Conservation (phyloP, 2,329 filamentous ascomycete genomes). For the Fonsecaea monophora region DNA sequence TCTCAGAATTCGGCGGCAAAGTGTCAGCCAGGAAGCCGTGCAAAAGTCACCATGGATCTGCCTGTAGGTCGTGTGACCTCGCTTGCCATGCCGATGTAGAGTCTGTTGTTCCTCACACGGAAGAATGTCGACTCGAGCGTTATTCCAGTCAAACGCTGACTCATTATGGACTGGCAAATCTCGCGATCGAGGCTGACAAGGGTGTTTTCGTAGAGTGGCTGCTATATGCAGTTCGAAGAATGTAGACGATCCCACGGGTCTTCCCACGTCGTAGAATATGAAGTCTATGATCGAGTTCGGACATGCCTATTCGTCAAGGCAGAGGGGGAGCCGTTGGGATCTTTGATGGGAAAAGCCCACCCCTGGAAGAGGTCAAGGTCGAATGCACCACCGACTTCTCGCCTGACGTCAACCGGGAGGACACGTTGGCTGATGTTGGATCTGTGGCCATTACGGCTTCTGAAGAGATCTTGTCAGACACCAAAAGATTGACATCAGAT, state of each 20-base stretch:
- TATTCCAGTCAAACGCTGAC: conserved; percentile 61
- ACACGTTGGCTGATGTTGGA: conserved; percentile 31
- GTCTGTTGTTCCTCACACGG: conserved; percentile 53
- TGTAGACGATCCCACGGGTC: conserved; percentile 51
- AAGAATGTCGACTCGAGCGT: conserved; percentile 61
- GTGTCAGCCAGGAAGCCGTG: conserved; percentile 54
- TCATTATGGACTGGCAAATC: conserved; percentile 55
- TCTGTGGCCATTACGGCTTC: conserved; percentile 28
- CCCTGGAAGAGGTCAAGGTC: conserved; percentile 24
- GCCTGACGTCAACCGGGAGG: conserved; percentile 33
- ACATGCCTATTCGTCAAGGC: conserved; percentile 41
- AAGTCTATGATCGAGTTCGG: conserved; percentile 60
- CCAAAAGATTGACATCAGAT: conserved; percentile 35
- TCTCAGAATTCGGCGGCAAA: conserved; percentile 52
- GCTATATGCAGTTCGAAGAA: conserved; percentile 54
- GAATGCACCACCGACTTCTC: conserved; percentile 21
- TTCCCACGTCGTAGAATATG: conserved; percentile 45
- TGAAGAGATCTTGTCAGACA: conserved; percentile 35
- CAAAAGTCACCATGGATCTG: conserved; percentile 48
- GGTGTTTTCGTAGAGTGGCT: conserved; percentile 65
- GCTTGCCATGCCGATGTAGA: conserved; percentile 56
- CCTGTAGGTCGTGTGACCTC: conserved; percentile 42
- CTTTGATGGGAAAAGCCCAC: conserved; percentile 14
- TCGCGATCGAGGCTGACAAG: conserved; percentile 61
- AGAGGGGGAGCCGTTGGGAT: not conserved